phyloP scores from a whole-genome alignment of 805 yeast genomes.

The Ogataea wickerhamii region DNA sequence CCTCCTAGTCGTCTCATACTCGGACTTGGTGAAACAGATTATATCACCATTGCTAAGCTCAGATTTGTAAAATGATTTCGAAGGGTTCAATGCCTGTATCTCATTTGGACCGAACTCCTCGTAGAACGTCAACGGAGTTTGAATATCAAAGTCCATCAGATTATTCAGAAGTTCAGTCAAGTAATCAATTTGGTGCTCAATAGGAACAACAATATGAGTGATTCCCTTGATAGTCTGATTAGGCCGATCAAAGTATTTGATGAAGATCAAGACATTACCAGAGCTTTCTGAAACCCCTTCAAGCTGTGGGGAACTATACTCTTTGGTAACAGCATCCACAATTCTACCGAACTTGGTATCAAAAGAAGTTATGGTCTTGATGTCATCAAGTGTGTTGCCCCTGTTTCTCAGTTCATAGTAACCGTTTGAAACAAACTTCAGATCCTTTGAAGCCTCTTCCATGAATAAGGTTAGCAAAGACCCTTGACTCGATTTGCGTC shows the following conservation, averaged over 20 bases:
- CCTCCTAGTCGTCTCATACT: slow-evolving; percentile 5
- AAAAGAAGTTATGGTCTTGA: slow-evolving; percentile 5
- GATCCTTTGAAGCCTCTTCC: slow-evolving; percentile 52
- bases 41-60: slow-evolving; percentile 73
- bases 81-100: slow-evolving; percentile 41
- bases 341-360: slow-evolving; percentile 11
- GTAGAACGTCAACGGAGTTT: slow-evolving; percentile 36
- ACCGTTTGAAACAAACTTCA: slow-evolving; percentile 31
- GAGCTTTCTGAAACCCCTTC: slow-evolving; percentile 21
- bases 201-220: slow-evolving; percentile 52
- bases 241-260: slow-evolving; percentile 38
- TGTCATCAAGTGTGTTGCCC: slow-evolving; percentile 5
- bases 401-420: slow-evolving; percentile 12
- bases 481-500: slow-evolving; percentile 42
- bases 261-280: slow-evolving; percentile 22
- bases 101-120: slow-evolving; percentile 62
- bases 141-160: slow-evolving; percentile 37
- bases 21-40: slow-evolving; percentile 34
- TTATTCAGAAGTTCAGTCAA: slow-evolving; percentile 40
- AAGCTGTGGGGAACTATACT: slow-evolving; percentile 18
- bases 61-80: slow-evolving; percentile 46
- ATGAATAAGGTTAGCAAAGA: slow-evolving; percentile 53
- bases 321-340: slow-evolving; percentile 10
- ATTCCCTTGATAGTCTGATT: slow-evolving; percentile 59
- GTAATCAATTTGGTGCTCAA: slow-evolving; percentile 41